These are phyloP conservation scores for Leccinellum rugosiceps DNA, from an alignment of 768 basidiomycete genomes.

Conservation along the genomic window DNA sequence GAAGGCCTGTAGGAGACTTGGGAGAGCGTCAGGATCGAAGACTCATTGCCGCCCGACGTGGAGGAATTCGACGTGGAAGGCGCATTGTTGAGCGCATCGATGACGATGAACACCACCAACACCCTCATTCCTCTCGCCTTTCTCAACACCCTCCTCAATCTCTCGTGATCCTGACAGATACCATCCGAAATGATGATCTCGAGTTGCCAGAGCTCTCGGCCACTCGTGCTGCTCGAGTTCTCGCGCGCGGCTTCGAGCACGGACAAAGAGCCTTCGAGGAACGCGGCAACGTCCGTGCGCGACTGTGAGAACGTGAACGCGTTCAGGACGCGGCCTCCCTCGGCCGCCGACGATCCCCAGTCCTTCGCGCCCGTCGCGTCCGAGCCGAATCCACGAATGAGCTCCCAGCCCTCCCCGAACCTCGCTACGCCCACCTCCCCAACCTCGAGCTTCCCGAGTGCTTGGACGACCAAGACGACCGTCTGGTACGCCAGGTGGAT, in stretches of 20 bases:
- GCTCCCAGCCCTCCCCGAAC: conserved; percentile 86
- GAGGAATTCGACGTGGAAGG: conserved; percentile 18
- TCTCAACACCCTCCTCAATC: conserved; percentile 72
- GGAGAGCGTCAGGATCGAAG: conserved; percentile 91
- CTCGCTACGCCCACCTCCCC: conserved; percentile 92
- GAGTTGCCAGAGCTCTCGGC: conserved; percentile 91
- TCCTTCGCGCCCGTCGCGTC: conserved; percentile 72
- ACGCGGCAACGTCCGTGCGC: conserved; percentile 79
- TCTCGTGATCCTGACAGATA: conserved; percentile 95
- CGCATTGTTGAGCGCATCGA: conserved; percentile 78
- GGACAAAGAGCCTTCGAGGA: conserved; percentile 75
- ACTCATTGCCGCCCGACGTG: conserved; percentile 35
- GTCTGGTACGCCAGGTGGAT: conserved; percentile 94
- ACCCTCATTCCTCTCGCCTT: conserved; percentile 86
- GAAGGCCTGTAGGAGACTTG: conserved; percentile 76
- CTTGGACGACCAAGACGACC: conserved; percentile 86
- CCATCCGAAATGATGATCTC: conserved; percentile 99
- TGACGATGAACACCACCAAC: conserved; percentile 94
- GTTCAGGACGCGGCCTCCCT: conserved; percentile 53
- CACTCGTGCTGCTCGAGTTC: conserved; percentile 52
- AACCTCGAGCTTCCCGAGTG: conserved; percentile 86
- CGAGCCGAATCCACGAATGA: conserved; percentile 86
- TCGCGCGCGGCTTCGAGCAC: conserved; percentile 78
- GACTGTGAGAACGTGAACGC: conserved; percentile 89
- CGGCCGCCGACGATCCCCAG: conserved; percentile 27